Percentiles rank a stretch among this genome's conserved stretches.
These are phyloP conservation scores for Alternaria hordeiaustralica DNA, from an alignment of 2,329 filamentous ascomycete species.

Conservation along the genomic window DNA sequence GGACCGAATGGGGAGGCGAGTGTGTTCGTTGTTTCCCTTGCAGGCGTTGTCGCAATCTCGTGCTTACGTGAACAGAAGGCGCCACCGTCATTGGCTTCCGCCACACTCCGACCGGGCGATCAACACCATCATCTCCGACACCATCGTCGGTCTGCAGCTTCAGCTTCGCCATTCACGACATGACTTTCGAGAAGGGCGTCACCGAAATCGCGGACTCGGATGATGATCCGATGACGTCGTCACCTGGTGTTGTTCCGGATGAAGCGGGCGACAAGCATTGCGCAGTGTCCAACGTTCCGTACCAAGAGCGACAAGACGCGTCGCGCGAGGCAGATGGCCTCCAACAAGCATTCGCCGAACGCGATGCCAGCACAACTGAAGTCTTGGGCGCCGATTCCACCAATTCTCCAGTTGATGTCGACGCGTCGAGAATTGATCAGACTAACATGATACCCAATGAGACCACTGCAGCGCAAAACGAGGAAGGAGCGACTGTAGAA, in stretches of 20 bases:
- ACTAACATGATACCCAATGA: constrained; percentile 14
- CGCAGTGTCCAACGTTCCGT: constrained; percentile 11
- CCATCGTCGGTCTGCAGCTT: not conserved
- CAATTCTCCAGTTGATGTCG: constrained; percentile 16
- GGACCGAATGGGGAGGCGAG: not conserved
- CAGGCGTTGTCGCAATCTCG: constrained; percentile 21
- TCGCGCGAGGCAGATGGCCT: constrained; percentile 17
- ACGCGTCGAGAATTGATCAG: constrained; percentile 8
- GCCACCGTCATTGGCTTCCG: constrained; percentile 28
- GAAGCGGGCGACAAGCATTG: constrained; percentile 30
- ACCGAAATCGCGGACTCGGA: constrained; percentile 44
- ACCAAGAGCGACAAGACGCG: constrained; percentile 30
- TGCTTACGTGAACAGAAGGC: constrained; percentile 34
- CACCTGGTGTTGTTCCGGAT: constrained; percentile 24
- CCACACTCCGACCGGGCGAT: constrained; percentile 7
- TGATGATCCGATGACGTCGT: constrained; percentile 41
- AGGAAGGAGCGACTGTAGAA: not conserved
- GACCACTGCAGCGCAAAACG: not conserved
- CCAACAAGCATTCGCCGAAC: constrained; percentile 21
- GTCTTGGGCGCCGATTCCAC: constrained; percentile 19
- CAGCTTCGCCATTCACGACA: constrained; percentile 19
- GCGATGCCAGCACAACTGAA: constrained; percentile 13
- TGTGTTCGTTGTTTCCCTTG: constrained; percentile 19
- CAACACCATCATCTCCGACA: constrained; percentile 12
- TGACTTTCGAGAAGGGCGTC: constrained; percentile 27